Base-by-base conservation (phyloP, 495 filamentous ascomycete genomes). In the Cladorrhinum samala region DNA sequence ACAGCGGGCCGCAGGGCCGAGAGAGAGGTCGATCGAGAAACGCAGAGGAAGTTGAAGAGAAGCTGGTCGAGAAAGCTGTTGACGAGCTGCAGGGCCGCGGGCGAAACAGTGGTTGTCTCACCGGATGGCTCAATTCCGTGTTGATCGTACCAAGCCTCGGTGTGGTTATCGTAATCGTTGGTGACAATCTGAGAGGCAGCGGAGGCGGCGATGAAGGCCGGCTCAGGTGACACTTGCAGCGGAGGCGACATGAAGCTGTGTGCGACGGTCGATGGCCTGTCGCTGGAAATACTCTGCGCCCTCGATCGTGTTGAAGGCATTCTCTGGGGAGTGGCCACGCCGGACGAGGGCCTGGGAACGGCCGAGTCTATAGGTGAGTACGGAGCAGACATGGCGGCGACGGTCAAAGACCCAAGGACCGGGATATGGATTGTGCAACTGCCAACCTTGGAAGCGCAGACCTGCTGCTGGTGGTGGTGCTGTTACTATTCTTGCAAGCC, bases 1-100 rank as follows among this genome's bases (percentile, higher is more conserved):
- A 97, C 82, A 21, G 91, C 91, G 16, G 90, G 87, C 52, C 91
- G 84, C 46, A 99, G 81, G 23, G 81, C 74, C 13, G 79, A 72
- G 14, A 99, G 72, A 16, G 87, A 79, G n/a, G 91, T 94, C 9
- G 90, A 91, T 55, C 87, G 86, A 2, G 93, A 83, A 13, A 81
- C 71, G 18, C 82, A 80, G 11, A 99, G 81, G 56, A 97, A 85
- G 61, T 87, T 91, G 74, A 87, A 95, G 2, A 99, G 75, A 1
- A 97, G 75, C 59, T 96, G 89, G 64, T 99, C 94, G 46, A 99
- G 81, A 68, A 99, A 97, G 49, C 83, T 80, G 66, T 99, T 99
- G 67, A 96, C 77, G 3, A 94, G 79, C 27, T 79, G 77, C 45
- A 99, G 74, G 2, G 93, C 89, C 17, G 76, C 79, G 7, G 82